Base-by-base conservation (phyloP, 345 rosid genomes). In the Hirschfeldia incana region DNA sequence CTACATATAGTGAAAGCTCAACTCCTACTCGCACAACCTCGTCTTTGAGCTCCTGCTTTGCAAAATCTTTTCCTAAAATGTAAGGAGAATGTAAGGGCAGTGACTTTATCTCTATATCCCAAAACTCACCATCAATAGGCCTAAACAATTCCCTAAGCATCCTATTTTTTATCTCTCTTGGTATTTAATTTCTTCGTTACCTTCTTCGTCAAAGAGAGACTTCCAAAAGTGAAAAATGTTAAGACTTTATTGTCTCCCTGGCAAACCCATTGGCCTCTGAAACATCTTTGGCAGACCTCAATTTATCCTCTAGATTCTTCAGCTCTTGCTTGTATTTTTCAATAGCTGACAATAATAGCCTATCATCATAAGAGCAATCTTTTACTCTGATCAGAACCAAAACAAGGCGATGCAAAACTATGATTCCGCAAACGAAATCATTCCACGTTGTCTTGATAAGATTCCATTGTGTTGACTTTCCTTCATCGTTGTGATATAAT, bases 121-220 rank as follows among this genome's bases (percentile, higher is more conserved):
- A 0, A 37, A 12, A 8, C 44, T 37, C 44, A 37, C 44, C 44
- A 9, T 2, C 11, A 39, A 39, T 2, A 39, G 42, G 63, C 28
- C 5, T 5, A 53, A 59, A 37, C 9, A 59, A 1, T 33, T 72
- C 75, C 1, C 1, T 6, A 21, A 59, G 4, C 30, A 30, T 29
- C 37, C 9, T 53, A 13, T 3, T 3, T 4, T 3, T 67, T 5
- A 53, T 53, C 29, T n/a, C 28, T 29, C 10, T 3, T 27, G 27
- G 16, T 4, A 49, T 51, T n/a, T n/a, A n/a, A n/a, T n/a, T 21
- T 28, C 26, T 36, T 28, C 8, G 1, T 36, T 21, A 71, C 36
- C 28, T 36, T 65, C 8, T 28, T 67, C 37, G 21, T 71, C 27
- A 17, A 71, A 71, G n/a, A 71, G 66, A 58, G 75, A 26, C n/a